Conservation (phyloP, 106 monocot genomes). For the Dendrobium catenatum region DNA sequence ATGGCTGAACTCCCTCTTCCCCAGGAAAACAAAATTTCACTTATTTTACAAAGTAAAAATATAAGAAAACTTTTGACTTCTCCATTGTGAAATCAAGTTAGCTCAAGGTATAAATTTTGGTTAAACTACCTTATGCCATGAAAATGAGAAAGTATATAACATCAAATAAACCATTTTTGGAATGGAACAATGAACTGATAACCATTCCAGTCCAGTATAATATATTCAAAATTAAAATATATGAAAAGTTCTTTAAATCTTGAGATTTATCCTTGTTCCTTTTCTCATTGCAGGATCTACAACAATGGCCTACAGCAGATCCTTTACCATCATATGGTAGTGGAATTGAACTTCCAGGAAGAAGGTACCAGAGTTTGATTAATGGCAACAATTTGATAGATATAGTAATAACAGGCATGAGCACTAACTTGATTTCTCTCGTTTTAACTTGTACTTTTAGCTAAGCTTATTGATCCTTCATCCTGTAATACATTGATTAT, state of each 20-base stretch:
- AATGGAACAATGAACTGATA: neutral
- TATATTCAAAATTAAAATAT: neutral
- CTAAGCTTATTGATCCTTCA: neutral
- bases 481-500: neutral
- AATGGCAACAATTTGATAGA: conserved; percentile 68
- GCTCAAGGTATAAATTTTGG: neutral
- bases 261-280: conserved; percentile 5
- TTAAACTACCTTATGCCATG: neutral
- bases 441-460: neutral
- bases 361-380: conserved; percentile 73
- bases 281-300: conserved; percentile 40
- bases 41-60: too few relatives aligned
- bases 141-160: neutral
- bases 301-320: conserved; percentile 57
- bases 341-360: conserved; percentile 52
- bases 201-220: neutral
- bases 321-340: conserved; percentile 79
- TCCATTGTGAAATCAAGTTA: neutral
- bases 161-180: neutral
- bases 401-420: conserved; percentile 77
- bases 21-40: too few relatives aligned
- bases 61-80: too few relatives aligned
- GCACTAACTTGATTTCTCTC: neutral
- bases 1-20: too few relatives aligned
- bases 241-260: neutral